These are phyloP conservation scores for Neoboletus subvelutipes DNA, from an alignment of 768 basidiomycete species.

Conservation along the genomic window DNA sequence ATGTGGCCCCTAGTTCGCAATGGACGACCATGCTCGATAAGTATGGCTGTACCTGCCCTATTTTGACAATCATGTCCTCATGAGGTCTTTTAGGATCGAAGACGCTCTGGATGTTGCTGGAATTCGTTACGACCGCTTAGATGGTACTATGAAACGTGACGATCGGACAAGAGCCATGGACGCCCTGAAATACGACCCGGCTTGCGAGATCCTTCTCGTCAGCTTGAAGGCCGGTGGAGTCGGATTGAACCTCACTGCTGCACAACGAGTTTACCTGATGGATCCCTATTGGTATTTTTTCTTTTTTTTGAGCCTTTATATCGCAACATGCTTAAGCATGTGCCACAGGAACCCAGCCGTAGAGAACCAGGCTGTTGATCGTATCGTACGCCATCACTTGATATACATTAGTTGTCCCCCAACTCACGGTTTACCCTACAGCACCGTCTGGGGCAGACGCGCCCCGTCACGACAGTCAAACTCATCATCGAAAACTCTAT, in stretches of 20 bases:
- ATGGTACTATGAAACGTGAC: slow-evolving; percentile 98
- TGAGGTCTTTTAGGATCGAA: slow-evolving; percentile 60
- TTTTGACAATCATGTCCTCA: slow-evolving; percentile 4
- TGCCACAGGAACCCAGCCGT: slow-evolving; percentile 86
- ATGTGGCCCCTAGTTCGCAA: slow-evolving; percentile 61
- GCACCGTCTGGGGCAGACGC: slow-evolving; percentile 95
- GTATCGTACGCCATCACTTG: slow-evolving; percentile 65
- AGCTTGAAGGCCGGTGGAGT: slow-evolving; percentile 97
- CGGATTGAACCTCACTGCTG: slow-evolving; percentile 92
- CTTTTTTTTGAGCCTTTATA: not conserved
- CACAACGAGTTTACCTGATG: slow-evolving; percentile 92
- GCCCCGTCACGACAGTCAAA: slow-evolving; percentile 88
- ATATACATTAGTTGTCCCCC: not conserved
- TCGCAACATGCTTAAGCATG: not conserved
- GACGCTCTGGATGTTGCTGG: slow-evolving; percentile 80
- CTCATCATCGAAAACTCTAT: slow-evolving; percentile 94
- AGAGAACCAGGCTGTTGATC: slow-evolving; percentile 97
- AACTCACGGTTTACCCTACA: slow-evolving; percentile 30
- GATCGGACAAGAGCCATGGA: slow-evolving; percentile 93
- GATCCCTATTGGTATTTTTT: slow-evolving; percentile 85
- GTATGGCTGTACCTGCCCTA: slow-evolving; percentile 35
- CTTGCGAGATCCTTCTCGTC: slow-evolving; percentile 91
- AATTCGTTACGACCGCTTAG: slow-evolving; percentile 89
- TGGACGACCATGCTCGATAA: slow-evolving; percentile 96
- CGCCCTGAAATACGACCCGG: slow-evolving; percentile 83